Evolutionary conservation across 345 rosid genomes (phyloP).

Genomic region (Angophora floribunda): DNA sequence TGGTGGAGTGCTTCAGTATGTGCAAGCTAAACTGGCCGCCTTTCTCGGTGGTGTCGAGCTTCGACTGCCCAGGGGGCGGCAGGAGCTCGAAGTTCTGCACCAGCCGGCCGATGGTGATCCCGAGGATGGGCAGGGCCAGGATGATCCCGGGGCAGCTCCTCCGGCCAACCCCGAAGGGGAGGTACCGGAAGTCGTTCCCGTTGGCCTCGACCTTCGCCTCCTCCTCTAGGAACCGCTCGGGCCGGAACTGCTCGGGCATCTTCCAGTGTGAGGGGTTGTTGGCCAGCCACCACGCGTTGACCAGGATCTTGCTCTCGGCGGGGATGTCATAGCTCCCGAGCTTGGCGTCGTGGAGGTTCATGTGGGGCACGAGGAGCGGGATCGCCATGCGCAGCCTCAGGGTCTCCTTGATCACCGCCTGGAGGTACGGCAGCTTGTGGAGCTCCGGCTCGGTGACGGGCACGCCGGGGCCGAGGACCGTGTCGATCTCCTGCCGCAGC

Average conservation of each 20-base stretch:
- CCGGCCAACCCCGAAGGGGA: conserved; percentile 96
- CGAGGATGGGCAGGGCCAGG: conserved; percentile 87
- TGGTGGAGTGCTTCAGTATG: conserved; percentile 86
- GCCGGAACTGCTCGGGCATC: conserved; percentile 85
- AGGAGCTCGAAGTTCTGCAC: conserved; percentile 94
- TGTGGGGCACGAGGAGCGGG: conserved; percentile 96
- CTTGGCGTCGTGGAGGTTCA: conserved; percentile 95
- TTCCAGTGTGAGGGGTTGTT: conserved; percentile 89
- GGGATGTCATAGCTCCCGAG: conserved; percentile 81
- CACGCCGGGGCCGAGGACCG: conserved; percentile 55
- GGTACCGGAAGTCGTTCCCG: conserved; percentile 88
- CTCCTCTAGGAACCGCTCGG: conserved; percentile 95
- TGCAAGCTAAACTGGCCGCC: conserved; percentile 98
- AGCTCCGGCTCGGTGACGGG: conserved; percentile 87
- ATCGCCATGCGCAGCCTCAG: conserved; percentile 91
- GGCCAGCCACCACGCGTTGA: conserved; percentile 97
- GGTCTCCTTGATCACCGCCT: conserved; percentile 92
- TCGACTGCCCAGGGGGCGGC: conserved; percentile 86
- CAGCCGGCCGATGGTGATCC: conserved; percentile 78
- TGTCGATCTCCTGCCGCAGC: conserved; percentile 69
- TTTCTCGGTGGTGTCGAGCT: conserved; percentile 75
- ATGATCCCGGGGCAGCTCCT: conserved; percentile 99
- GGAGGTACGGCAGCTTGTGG: conserved; percentile 74
- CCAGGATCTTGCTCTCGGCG: conserved; percentile 91
- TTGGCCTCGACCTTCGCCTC: conserved; percentile 88